Conservation (phyloP, 2,329 filamentous ascomycete genomes). For the Verticillium klebahnii region DNA sequence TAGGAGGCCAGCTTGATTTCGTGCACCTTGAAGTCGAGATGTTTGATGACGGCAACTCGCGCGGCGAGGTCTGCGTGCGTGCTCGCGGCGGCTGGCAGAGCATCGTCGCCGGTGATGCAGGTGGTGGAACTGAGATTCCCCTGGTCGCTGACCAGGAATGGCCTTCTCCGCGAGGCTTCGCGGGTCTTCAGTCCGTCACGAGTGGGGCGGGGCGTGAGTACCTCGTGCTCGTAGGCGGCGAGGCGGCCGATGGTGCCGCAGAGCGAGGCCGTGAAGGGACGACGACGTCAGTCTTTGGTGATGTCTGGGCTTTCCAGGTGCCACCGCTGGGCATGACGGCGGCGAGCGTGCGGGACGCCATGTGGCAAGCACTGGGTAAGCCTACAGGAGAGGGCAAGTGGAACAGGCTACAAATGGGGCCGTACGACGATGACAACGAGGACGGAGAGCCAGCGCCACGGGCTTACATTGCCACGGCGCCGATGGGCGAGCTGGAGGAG, state of each 20-base stretch:
- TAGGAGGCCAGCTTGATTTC: slow-evolving; percentile 69
- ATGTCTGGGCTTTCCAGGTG: slow-evolving; percentile 62
- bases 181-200: slow-evolving; percentile 49
- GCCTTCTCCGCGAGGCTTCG: slow-evolving; percentile 50
- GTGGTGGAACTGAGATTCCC: slow-evolving; percentile 27
- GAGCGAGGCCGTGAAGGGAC: slow-evolving; percentile 31
- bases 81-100: slow-evolving; percentile 52
- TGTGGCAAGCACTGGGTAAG: slow-evolving; percentile 46
- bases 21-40: slow-evolving; percentile 52
- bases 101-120: slow-evolving; percentile 25
- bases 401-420: slow-evolving; percentile 40
- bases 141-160: slow-evolving; percentile 31
- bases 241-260: slow-evolving; percentile 21
- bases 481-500: slow-evolving; percentile 55
- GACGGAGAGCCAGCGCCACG: slow-evolving; percentile 45
- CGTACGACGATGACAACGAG: slow-evolving; percentile 44
- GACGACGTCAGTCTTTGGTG: slow-evolving; percentile 43
- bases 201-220: slow-evolving; percentile 58
- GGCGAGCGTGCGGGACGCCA: slow-evolving; percentile 51
- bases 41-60: slow-evolving; percentile 44
- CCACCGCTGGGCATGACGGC: slow-evolving; percentile 49
- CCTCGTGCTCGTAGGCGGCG: slow-evolving; percentile 57
- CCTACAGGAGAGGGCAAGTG: slow-evolving; percentile 56
- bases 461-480: slow-evolving; percentile 54
- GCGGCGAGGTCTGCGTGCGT: slow-evolving; percentile 44